Base-by-base conservation (phyloP, 2,329 filamentous ascomycete species). In the Leptoxyphium fumago region DNA sequence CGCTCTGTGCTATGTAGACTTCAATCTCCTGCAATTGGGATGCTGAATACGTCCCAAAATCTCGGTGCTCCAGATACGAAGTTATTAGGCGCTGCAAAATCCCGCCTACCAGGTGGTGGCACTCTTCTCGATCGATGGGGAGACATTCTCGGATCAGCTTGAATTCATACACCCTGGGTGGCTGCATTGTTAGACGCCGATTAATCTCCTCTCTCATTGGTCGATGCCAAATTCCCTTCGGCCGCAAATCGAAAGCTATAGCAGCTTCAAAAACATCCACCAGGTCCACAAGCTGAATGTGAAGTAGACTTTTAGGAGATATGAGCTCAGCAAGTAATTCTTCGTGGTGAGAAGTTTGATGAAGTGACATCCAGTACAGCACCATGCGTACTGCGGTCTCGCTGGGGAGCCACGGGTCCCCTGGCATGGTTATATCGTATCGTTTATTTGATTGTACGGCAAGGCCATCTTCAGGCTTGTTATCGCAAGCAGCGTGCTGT, bases 31-130 rank as follows among this genome's bases (percentile, higher is more conserved):
- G 36, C 28, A 38, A 17, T 38, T 47, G 29, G 26, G 13, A 10
- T 15, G 29, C 38, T 2, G 43, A 34, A 41, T 49, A 49, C 14
- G 14, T 38, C 5, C 21, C 30, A 6, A 29, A 40, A 6, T 43
- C 40, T 2, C 14, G 17, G 40, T 46, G 42, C 41, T 48, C 44
- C 44, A 48, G 42, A 43, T 36, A 48, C 13, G 44, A 38, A 28
- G 44, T 45, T 29, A 45, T 29, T 34, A 45, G 38, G 15, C 44
- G 40, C 44, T 42, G 42, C 32, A 30, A 9, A 14, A 45, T 26
- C 21, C 44, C 26, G n/a, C 41, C 44, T 10, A 36, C 32, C 5
- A 36, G 11, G 9, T 15, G 15, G 13, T 36, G 13, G 15, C 32
- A 36, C 5, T 36, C 32, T 13, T 36, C 32, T 15, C 15, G 32